Base-by-base conservation (phyloP, 371 early-diverging fungal genomes). In the Entomophthora muscae region DNA sequence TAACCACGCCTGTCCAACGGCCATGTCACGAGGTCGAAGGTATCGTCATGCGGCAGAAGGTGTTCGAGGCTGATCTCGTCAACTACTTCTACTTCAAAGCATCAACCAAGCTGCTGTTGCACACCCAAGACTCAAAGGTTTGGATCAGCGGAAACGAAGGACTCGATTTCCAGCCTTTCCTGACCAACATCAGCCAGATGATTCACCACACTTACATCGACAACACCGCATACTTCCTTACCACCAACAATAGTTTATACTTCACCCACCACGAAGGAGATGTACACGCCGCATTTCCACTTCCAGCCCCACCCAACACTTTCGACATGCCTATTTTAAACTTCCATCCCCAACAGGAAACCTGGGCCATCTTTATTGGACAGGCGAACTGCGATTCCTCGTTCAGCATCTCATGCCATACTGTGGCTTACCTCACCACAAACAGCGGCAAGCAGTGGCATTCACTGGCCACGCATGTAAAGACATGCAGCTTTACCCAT, bases 351-450 rank as follows among this genome's bases (percentile, higher is more conserved):
- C 75, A 76, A 0, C 78, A 88, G 27, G 70, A 78, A 3, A 81
- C 80, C 23, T 88, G 89, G 79, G 67, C 90, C n/a, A 71, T 96
- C 32, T 94, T 75, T 65, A 56, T 83, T 59, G 94, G 87, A 23
- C 80, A 83, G 56, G 65, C 65, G 17, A 73, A 73, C 17, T 87
- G 87, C 66, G 75, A 70, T 3, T 65, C 54, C 21, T 65, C 65
- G 1, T 29, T 65, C 3, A 57, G 60, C 12, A 63, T 57, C 22
- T 59, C 59, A 26, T 74, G 74, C 62, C 67, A 69, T 52, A 54
- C 52, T 13, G 79, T 83, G 66, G 89, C 88, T 1, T 90, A 77
- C 65, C 78, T 82, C 62, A 82, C 88, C 1, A 74, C 69, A 27
- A 82, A 93, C 64, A 68, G 77, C 55, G 96, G 95, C 52, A 72